Evolutionary conservation across 495 filamentous ascomycete species (phyloP), one percentile per base, ranked within the genome.

Genomic region (Aspergillus ellipticus): DNA sequence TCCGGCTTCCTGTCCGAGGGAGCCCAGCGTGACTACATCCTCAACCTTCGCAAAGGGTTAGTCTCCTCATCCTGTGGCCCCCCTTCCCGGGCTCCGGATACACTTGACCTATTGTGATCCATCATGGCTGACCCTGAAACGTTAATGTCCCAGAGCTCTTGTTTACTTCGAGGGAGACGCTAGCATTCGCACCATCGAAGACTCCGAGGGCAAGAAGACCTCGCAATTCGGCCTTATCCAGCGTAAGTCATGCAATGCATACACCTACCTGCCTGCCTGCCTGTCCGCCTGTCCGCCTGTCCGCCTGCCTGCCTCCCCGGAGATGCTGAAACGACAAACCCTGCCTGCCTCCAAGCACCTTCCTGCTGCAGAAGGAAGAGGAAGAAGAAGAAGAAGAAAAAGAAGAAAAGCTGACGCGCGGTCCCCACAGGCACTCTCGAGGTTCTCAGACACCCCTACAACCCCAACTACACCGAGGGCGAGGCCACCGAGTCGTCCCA

Each of bases 21-120:
- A 11, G 19, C 73, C 19, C 73, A 80, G 66, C 83, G 85, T 62
- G 85, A 93, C 51, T 84, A 76, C 66, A 58, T 92, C 35, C 64
- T 85, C 51, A 68, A 72, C 53, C 70, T 95, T 71, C 81, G 77
- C 28, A 96, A 94, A 77, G 92, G 92, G 90, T 95, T 76, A 69
- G 88, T 82, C 21, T 58, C 47, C 19, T n/a, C n/a, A n/a, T n/a
- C n/a, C n/a, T n/a, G n/a, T n/a, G n/a, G n/a, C n/a, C n/a, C n/a
- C n/a, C n/a, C n/a, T n/a, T n/a, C n/a, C n/a, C n/a, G n/a, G n/a
- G n/a, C n/a, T n/a, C n/a, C n/a, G n/a, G n/a, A n/a, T n/a, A n/a
- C n/a, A n/a, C n/a, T n/a, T n/a, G n/a, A n/a, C n/a, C n/a, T n/a
- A n/a, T n/a, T n/a, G n/a, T n/a, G n/a, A n/a, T n/a, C n/a, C n/a